Evolutionary conservation across 495 filamentous ascomycete genomes (phyloP).

Genomic region (Penicillium longicatenatum): DNA sequence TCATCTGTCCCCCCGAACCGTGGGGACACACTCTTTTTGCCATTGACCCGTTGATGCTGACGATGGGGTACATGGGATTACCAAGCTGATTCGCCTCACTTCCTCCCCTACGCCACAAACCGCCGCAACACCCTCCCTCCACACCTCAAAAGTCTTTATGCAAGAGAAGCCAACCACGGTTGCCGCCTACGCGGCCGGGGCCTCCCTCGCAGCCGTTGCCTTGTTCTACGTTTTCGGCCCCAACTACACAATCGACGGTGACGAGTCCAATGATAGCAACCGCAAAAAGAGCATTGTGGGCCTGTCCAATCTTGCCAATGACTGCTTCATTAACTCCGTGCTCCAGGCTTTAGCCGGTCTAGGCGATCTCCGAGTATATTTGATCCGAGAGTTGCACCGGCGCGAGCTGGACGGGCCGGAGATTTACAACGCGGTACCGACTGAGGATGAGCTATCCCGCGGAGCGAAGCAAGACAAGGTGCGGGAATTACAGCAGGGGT

Average conservation of each 20-base stretch:
- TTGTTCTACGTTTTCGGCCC: constrained; percentile 96
- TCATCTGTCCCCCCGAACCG: neutral
- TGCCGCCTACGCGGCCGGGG: constrained; percentile 91
- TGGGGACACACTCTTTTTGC: neutral
- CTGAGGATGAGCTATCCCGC: constrained; percentile 44
- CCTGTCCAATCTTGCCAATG: constrained; percentile 88
- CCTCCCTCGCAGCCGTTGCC: constrained; percentile 93
- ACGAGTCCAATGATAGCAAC: constrained; percentile 59
- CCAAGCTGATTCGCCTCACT: constrained; percentile 14
- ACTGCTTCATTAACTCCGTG: constrained; percentile 99
- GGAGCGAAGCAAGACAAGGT: constrained; percentile 61
- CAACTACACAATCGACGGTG: constrained; percentile 88
- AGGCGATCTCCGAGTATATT: constrained; percentile 84
- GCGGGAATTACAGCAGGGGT: constrained; percentile 73
- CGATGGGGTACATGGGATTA: constrained; percentile 18
- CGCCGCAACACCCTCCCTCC: constrained; percentile 9
- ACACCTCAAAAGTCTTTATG: constrained; percentile 53
- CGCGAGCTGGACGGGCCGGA: constrained; percentile 72
- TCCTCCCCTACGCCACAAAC: constrained; percentile 14
- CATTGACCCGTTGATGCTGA: constrained; percentile 4
- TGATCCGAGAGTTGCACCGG: constrained; percentile 85
- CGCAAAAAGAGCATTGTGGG: constrained; percentile 90
- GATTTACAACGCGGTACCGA: constrained; percentile 62
- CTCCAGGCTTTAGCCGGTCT: constrained; percentile 93
- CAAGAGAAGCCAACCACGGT: constrained; percentile 85